Percentiles rank a stretch among this genome's conserved stretches.
Evolutionary conservation across 768 basidiomycete species (phyloP).

Genomic region (Gelatoporia subvermispora): DNA sequence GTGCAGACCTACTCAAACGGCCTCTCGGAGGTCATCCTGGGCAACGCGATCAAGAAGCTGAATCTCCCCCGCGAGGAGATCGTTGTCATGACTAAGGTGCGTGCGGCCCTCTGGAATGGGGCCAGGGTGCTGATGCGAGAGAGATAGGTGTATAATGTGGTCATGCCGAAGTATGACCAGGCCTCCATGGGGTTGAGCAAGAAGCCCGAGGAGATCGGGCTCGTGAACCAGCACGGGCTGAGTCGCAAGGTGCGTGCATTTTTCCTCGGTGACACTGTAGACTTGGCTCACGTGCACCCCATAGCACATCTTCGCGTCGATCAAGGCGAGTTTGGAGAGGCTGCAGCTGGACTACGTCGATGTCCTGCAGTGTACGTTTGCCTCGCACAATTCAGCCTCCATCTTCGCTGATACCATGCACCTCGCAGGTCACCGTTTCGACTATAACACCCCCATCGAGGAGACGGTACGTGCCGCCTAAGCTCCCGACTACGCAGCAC

Average conservation of each 20-base stretch:
- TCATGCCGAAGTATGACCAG: not conserved
- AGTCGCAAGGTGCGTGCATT: constrained; percentile 32
- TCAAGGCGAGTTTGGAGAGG: constrained; percentile 52
- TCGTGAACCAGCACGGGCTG: constrained; percentile 32
- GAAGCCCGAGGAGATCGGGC: constrained; percentile 19
- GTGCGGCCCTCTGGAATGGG: not conserved
- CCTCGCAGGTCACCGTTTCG: constrained; percentile 20
- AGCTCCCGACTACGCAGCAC: too few relatives aligned
- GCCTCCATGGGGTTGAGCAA: not conserved
- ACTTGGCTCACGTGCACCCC: not conserved
- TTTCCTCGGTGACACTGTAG: not conserved
- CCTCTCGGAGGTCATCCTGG: constrained; percentile 39
- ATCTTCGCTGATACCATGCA: constrained; percentile 25
- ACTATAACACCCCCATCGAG: constrained; percentile 34
- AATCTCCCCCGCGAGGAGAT: constrained; percentile 42
- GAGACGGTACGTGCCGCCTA: constrained; percentile 17
- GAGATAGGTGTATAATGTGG: not conserved
- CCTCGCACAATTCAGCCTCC: constrained; percentile 19
- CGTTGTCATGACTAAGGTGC: constrained; percentile 48
- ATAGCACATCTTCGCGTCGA: not conserved
- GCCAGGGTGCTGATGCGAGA: too few relatives aligned
- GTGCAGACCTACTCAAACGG: constrained; percentile 35
- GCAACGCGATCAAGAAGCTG: constrained; percentile 42
- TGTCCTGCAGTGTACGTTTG: constrained; percentile 5
- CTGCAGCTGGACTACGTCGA: constrained; percentile 66